Evolutionary conservation across 495 filamentous ascomycete species (phyloP).

Genomic region (Pyrenopolyporus hunteri): DNA sequence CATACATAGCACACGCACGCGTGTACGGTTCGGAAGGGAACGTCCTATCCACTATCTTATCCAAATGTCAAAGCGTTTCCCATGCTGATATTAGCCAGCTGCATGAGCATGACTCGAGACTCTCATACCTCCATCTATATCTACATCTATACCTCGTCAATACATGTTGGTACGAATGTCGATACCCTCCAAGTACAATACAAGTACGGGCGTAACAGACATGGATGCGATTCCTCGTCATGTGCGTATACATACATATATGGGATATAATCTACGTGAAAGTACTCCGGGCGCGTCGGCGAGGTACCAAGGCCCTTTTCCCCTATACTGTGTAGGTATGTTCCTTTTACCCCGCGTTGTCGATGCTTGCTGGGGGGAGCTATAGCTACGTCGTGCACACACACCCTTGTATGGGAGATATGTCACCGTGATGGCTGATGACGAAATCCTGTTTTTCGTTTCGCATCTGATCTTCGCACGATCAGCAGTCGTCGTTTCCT

Average conservation of each 20-base stretch:
- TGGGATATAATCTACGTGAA: background rate
- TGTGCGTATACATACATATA: background rate
- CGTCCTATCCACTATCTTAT: no score
- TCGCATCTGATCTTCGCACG: slow-evolving; percentile 2
- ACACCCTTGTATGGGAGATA: background rate
- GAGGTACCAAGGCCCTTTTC: slow-evolving; percentile 14
- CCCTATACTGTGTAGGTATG: slow-evolving; percentile 9
- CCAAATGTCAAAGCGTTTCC: background rate
- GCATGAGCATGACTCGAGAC: slow-evolving; percentile 27
- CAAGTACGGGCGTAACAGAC: background rate
- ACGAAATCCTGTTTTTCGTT: slow-evolving; percentile 33
- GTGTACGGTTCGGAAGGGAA: no score
- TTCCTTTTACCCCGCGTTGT: no score
- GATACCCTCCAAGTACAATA: slow-evolving; percentile 7
- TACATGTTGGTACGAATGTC: background rate
- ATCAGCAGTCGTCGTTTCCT: slow-evolving; percentile 8
- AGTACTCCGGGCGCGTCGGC: no score
- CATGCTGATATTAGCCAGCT: slow-evolving; percentile 6
- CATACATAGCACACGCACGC: background rate
- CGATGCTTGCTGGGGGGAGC: no score
- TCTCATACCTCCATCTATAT: background rate
- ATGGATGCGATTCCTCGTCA: slow-evolving; percentile 1
- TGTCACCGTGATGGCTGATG: slow-evolving; percentile 27
- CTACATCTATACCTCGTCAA: slow-evolving; percentile 7
- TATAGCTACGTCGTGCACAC: no score